Conservation (phyloP, 805 yeast genomes). For the Candida sonorensis region DNA sequence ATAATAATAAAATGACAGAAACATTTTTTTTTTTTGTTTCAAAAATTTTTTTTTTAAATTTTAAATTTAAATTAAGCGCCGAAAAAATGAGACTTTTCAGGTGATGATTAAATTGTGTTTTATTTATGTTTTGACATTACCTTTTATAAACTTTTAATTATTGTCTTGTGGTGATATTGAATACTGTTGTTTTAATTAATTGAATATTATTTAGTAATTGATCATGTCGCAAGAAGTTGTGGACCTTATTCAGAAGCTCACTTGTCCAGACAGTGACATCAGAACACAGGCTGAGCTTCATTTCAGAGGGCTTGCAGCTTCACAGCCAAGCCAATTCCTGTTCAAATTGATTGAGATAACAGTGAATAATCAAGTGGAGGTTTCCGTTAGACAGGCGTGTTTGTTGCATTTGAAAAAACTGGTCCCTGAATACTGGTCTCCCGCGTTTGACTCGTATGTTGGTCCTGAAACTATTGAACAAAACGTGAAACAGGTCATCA, state of each 20-base stretch:
- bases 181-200: too few species aligned
- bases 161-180: too few species aligned
- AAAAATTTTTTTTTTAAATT: too few species aligned
- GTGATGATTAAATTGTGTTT: too few species aligned
- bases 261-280: conserved; percentile 40
- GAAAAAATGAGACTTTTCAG: too few species aligned
- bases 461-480: conserved; percentile 50
- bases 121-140: too few species aligned
- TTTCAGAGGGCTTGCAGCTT: conserved; percentile 34
- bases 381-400: conserved; percentile 51
- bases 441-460: conserved; percentile 67
- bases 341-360: conserved; percentile 38
- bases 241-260: conserved; percentile 12
- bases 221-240: conserved; percentile 11
- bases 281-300: conserved; percentile 47
- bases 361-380: conserved; percentile 17
- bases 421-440: conserved; percentile 74
- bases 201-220: too few species aligned
- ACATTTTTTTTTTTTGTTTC: too few species aligned
- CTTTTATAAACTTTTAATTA: too few species aligned
- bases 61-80: too few species aligned
- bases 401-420: conserved; percentile 60
- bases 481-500: conserved; percentile 42
- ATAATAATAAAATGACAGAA: too few species aligned
- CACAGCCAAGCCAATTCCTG: conserved; percentile 44